A percentile compares a stretch with the other conserved stretches of the same genome.
phyloP scores from a whole-genome alignment of 1,139 yeast genomes.

The Blastobotrys malaysiensis region DNA sequence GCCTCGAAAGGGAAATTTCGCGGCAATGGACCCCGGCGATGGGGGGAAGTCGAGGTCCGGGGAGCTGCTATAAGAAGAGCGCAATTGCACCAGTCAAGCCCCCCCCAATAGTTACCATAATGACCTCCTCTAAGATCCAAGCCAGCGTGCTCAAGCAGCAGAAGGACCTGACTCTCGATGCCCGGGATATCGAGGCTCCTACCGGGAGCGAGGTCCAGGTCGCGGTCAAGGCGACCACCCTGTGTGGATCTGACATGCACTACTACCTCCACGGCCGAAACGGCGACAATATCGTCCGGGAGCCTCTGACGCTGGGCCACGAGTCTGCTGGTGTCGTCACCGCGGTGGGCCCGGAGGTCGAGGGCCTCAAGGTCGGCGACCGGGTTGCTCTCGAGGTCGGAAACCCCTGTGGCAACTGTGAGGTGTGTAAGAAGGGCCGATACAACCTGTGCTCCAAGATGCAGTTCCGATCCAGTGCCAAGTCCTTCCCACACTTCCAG shows the following conservation, averaged over 20 bases:
- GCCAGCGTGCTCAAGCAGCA: slow-evolving; percentile 21
- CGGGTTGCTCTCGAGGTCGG: slow-evolving; percentile 74
- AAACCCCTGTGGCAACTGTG: slow-evolving; percentile 68
- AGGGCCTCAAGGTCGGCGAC: slow-evolving; percentile 34
- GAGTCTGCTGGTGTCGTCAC: slow-evolving; percentile 68
- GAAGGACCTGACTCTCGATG: slow-evolving; percentile 19
- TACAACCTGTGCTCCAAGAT: slow-evolving; percentile 78
- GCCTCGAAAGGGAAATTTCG: background rate
- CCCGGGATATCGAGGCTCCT: slow-evolving; percentile 24
- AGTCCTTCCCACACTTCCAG: slow-evolving; percentile 59
- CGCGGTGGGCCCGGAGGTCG: slow-evolving; percentile 60
- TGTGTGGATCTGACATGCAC: slow-evolving; percentile 86
- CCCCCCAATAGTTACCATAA: background rate
- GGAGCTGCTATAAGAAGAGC: background rate
- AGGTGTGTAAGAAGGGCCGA: slow-evolving; percentile 66
- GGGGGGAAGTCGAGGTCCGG: background rate
- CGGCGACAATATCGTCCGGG: slow-evolving; percentile 43
- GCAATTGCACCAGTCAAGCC: background rate
- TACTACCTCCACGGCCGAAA: slow-evolving; percentile 75
- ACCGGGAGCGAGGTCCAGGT: slow-evolving; percentile 40
- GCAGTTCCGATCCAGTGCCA: slow-evolving; percentile 73
- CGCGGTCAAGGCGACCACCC: slow-evolving; percentile 68
- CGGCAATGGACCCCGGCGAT: background rate
- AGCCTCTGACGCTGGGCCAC: slow-evolving; percentile 49
- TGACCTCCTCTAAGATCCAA: slow-evolving; percentile 9